Evolutionary conservation across 2,329 filamentous ascomycete species (phyloP), one percentile per base, ranked within the genome.

Genomic region (Dryadomyces quercivorus): DNA sequence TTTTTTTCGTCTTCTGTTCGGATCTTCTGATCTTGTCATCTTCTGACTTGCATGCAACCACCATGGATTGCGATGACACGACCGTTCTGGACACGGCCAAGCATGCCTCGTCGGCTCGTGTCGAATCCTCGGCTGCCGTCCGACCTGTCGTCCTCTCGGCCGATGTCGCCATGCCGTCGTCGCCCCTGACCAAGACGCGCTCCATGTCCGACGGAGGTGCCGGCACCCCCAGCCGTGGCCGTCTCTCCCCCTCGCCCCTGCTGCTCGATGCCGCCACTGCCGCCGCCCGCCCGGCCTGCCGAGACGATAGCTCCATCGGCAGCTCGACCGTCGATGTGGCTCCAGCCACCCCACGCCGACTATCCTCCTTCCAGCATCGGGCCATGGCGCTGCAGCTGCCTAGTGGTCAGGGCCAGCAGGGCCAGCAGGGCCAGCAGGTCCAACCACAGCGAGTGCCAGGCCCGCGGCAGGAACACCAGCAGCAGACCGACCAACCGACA

Each of bases 271-370:
- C 77, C 16, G 66, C 77, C n/a, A 66, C 77, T 16, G 66, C 77
- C n/a, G 66, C 75, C 44, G 16, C 38, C 1, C 72, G 75, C 16
- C 71, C 74, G 50, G 74, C 75, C 20, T 84, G 80, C 56, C 86
- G 86, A 65, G 84, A 88, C 69, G 85, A 88, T 63, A 82, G 75
- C 63, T 73, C 73, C 54, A 70, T 85, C 55, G 67, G 70, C 63
- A 50, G 62, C 64, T 26, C 61, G 55, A 52, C 56, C 64, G 40
- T 44, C 54, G 62, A 69, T 61, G 62, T 64, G 13, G 67, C 68
- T 38, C 84, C 85, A n/a, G 77, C 78, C 50, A 94, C 88, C 8
- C 88, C 89, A n/a, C 78, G 82, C 56, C 78, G 86, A 58, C 76
- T 83, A 51, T 79, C 81, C 46, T 78, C 80, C 46, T 78, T 85